Base-by-base conservation (phyloP, 352 stramenopile species). In the Peronosclerospora sorghi region DNA sequence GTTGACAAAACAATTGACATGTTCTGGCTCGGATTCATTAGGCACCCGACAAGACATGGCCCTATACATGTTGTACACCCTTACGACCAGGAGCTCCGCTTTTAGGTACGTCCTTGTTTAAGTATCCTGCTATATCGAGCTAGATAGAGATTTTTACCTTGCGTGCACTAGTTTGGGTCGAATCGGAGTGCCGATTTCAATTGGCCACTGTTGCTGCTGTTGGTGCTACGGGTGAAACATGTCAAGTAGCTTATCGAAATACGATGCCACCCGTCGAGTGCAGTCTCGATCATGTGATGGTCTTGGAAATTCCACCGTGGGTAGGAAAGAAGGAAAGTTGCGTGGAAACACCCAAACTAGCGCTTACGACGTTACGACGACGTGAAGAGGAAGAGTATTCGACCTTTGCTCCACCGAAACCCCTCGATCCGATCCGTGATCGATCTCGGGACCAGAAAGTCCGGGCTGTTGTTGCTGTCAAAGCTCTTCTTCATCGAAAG, bases 401-500 rank as follows among this genome's bases (percentile, higher is more conserved):
- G n/a, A 29, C 26, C 15, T 4, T 45, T 39, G 4, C 24, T 13
- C 21, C 41, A 32, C 27, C 30, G 15, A 40, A 39, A 41, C 2
- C 21, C 20, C 36, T 17, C 8, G 23, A n/a, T 17, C 41, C 19
- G 6, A 30, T 36, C 9, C 34, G 21, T 8, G 35, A 46, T n/a
- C 48, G 54, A 17, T 56, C 55, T 9, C 70, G 46, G 6, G 38
- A 70, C 30, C 59, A 68, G 26, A 76, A 72, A 23, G 46, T 82
- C 1, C 49, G 47, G 9, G 59, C 56, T 8, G 54, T 85, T 8
- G 40, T 76, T 0, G 41, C 59, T 3, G 74, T 87, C n/a, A 71
- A 68, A 28, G 65, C 62, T 37, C 29, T 91, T 26, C 52, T 91
- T 12, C 59, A 83, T n/a, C 71, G 75, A 14, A 91, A 91, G 42